Evolutionary conservation across 2,329 filamentous ascomycete genomes (phyloP).

Genomic region (Aspergillus aculeatus): DNA sequence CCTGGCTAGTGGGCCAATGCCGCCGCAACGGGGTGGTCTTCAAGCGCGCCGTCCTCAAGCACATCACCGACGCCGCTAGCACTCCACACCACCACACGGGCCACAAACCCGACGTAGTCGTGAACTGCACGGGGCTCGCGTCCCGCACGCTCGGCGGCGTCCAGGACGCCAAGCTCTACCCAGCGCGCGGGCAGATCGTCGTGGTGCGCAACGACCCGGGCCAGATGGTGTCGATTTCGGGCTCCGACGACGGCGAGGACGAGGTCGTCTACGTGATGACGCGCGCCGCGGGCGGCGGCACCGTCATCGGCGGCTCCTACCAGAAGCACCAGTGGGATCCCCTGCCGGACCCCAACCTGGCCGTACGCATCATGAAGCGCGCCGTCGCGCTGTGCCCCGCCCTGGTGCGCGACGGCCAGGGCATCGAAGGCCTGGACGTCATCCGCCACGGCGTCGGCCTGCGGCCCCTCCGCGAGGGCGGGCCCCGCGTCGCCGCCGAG

Average conservation of each 20-base stretch:
- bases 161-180: slow-evolving; percentile 68
- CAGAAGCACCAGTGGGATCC: slow-evolving; percentile 77
- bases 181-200: slow-evolving; percentile 79
- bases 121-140: slow-evolving; percentile 83
- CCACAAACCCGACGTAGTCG: slow-evolving; percentile 61
- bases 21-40: slow-evolving; percentile 69
- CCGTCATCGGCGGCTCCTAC: slow-evolving; percentile 81
- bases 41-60: slow-evolving; percentile 61
- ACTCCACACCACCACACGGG: slow-evolving; percentile 55
- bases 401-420: slow-evolving; percentile 55
- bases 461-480: slow-evolving; percentile 70
- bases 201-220: slow-evolving; percentile 76
- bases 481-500: slow-evolving; percentile 74
- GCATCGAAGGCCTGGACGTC: slow-evolving; percentile 70
- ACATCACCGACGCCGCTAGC: slow-evolving; percentile 68
- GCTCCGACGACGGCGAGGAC: slow-evolving; percentile 69
- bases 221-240: slow-evolving; percentile 68
- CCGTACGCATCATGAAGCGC: slow-evolving; percentile 78
- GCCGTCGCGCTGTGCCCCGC: slow-evolving; percentile 37
- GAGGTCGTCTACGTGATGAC: slow-evolving; percentile 82
- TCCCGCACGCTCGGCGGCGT: slow-evolving; percentile 78
- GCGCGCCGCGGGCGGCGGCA: slow-evolving; percentile 73
- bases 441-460: slow-evolving; percentile 80
- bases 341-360: slow-evolving; percentile 74
- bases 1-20: slow-evolving; percentile 81